A percentile compares a stretch with the other conserved stretches of the same genome.
These are phyloP conservation scores for Arachis stenosperma DNA, from an alignment of 306 rosid genomes.

Conservation along the genomic window DNA sequence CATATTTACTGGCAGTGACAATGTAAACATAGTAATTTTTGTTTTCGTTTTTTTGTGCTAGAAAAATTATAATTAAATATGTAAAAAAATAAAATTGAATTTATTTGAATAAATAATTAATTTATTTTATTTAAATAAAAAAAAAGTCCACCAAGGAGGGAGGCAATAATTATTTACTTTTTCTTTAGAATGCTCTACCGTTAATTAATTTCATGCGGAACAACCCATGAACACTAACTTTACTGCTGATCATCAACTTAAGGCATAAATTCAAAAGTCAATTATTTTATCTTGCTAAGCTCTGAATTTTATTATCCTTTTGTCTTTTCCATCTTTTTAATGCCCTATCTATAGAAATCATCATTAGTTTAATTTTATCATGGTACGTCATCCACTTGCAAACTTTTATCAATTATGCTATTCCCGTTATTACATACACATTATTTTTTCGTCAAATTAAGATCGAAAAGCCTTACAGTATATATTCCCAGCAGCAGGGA, in stretches of 20 bases:
- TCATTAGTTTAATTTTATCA: neutral
- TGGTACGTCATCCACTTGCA: conserved; percentile 23
- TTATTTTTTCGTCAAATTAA: neutral
- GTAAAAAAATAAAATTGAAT: too few species aligned
- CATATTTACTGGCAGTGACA: too few species aligned
- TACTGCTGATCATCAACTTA: neutral
- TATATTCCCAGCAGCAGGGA: neutral
- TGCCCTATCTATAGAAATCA: neutral
- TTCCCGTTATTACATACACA: neutral
- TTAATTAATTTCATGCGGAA: neutral
- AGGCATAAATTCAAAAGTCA: neutral
- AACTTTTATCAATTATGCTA: conserved; percentile 11
- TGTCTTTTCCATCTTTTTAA: neutral
- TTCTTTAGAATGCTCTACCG: neutral
- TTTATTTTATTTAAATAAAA: too few species aligned
- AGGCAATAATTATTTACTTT: neutral
- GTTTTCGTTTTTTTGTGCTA: too few species aligned
- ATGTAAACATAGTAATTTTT: too few species aligned
- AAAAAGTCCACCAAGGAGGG: conserved; percentile 2
- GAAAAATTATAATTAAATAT: too few species aligned
- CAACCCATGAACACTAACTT: neutral
- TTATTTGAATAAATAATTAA: too few species aligned
- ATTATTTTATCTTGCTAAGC: neutral
- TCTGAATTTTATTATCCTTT: neutral
- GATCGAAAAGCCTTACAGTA: neutral